phyloP scores from a whole-genome alignment of 2,329 filamentous ascomycete genomes.

The Gaeumannomyces tritici region DNA sequence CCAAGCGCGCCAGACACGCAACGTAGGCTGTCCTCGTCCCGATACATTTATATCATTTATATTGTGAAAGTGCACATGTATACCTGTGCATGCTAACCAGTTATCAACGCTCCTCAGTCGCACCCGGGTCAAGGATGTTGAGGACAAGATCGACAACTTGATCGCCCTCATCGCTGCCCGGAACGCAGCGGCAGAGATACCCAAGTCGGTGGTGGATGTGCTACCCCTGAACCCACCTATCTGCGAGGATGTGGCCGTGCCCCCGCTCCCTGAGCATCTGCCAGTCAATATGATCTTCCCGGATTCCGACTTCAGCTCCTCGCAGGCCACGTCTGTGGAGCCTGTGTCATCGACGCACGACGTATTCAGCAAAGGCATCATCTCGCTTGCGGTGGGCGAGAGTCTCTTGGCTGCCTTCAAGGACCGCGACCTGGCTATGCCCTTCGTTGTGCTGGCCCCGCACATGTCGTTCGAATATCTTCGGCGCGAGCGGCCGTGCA shows the following conservation, averaged over 20 bases:
- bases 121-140: conserved; percentile 12
- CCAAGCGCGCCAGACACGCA: conserved; percentile 11
- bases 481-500: conserved; percentile 10
- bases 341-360: conserved; percentile 7
- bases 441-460: conserved; percentile 10
- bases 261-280: not conserved
- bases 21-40: conserved; percentile 7
- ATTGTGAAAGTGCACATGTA: not conserved
- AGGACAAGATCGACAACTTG: conserved; percentile 14
- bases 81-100: not conserved
- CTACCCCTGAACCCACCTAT: not conserved
- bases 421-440: conserved; percentile 5
- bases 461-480: conserved; percentile 8
- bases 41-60: not conserved
- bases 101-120: conserved; percentile 6
- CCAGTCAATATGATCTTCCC: not conserved
- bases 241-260: not conserved
- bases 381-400: conserved; percentile 7
- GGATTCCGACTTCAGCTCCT: not conserved
- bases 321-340: not conserved
- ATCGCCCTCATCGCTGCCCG: conserved; percentile 20
- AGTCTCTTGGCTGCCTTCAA: conserved; percentile 6
- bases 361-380: conserved; percentile 5
- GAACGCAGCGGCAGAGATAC: conserved; percentile 6
- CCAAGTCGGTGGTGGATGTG: not conserved